Evolutionary conservation across 2,329 filamentous ascomycete species (phyloP), one percentile per base, ranked within the genome.

Genomic region (Curvularia sp.): DNA sequence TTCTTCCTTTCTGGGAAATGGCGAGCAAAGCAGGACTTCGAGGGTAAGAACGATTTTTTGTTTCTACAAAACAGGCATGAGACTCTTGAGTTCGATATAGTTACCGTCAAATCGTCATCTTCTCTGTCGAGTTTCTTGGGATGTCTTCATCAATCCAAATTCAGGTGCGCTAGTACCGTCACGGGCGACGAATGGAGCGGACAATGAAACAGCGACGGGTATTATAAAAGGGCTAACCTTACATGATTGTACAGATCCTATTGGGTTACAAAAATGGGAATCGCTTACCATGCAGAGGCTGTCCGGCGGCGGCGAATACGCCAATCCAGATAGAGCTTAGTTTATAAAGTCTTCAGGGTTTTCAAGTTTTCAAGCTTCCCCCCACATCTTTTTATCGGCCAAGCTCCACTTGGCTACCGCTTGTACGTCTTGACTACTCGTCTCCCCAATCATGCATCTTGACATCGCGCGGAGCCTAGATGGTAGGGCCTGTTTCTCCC

Each of bases 371-470:
- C 51, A 49, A 49, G 28, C 28, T 49, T 27, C 50, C 43, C 43
- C 50, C 45, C 51, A 58, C 55, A 54, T 27, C 25, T 36, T 39
- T 23, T 41, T 15, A 39, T 15, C 18, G 27, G 28, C 45, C 50
- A 58, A 49, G 50, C 55, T 58, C 55, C 25, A 36, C 55, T 55
- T 58, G 46, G 55, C 50, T 46, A 46, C 38, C 43, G 55, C 55
- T 58, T 58, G 55, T 45, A 45, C 45, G 18, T 58, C 51, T 58
- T 54, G 9, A 21, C 38, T 23, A n/a, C 13, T 8, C 19, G 10
- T 42, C 25, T 38, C 47, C 46, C 39, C 45, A 49, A 49, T 55
- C 50, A 55, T 18, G 13, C 48, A 28, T 13, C 36, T n/a, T n/a
- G 42, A 32, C 10, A 32, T 36, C 15, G n/a, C 34, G 41, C 41